Evolutionary conservation across 192 early-diverging fungal genomes (phyloP), one percentile per base, ranked within the genome.

Genomic region (Pilaira anomala): DNA sequence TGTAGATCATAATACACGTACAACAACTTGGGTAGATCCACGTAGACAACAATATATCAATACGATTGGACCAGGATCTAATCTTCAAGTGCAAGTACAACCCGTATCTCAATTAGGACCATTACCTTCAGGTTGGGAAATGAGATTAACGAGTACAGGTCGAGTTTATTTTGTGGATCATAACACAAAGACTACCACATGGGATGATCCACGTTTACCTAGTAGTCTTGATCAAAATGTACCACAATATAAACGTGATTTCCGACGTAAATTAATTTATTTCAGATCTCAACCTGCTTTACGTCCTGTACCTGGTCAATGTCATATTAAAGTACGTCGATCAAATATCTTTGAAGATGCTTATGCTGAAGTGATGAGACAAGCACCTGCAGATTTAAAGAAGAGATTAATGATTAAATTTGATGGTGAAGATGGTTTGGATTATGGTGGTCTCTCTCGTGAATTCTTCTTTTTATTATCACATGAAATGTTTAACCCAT

Each of bases 401-500:
- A 97, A 98, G 82, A 83, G 93, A 39, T 71, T 98, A 55, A 95
- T 96, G 93, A 95, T 98, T 74, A 98, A 97, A 75, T 98, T 98
- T 70, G 93, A 95, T 65, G 95, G 95, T 55, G 96, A 98, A 69
- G 96, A 98, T 74, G 96, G 96, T 11, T 80, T 98, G 29, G 96
- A 98, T 83, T 98, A 98, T 64, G 96, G 96, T 63, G 96, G 96
- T 72, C 80, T 98, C 53, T 96, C 94, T 18, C 86, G 91, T 78
- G 96, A 98, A 72, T 98, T 93, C 76, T 98, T 98, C 83, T 98
- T 95, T 80, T 75, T 98, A 69, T 79, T 98, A 41, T 96, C 93
- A 26, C 93, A 98, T 75, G 94, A 97, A 70, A 96, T 98, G 93
- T 98, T 98, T 78, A 95, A 98, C 74, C 96, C 96, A n/a, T 86